Conservation (phyloP, 345 rosid species). For the Linum tenue region DNA sequence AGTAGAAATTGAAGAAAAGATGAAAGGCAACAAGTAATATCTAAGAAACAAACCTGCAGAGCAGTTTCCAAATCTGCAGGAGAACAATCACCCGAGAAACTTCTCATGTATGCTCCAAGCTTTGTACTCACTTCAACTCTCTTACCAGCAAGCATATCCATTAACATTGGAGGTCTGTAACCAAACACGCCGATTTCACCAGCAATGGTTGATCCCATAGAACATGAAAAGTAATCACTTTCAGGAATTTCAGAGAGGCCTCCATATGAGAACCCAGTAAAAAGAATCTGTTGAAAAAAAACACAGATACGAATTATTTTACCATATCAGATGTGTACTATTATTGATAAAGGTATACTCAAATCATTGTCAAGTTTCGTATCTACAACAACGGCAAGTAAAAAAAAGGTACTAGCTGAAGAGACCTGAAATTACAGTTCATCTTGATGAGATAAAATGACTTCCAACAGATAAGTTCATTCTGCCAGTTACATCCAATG, state of each 20-base stretch:
- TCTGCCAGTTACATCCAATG: too few relatives aligned
- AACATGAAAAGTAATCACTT: conserved; percentile 66
- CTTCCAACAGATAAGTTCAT: too few relatives aligned
- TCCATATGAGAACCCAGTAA: conserved; percentile 90
- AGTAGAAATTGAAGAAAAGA: not conserved
- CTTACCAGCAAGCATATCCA: conserved; percentile 96
- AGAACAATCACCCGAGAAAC: conserved; percentile 81
- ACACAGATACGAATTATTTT: not conserved
- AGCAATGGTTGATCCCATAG: conserved; percentile 83
- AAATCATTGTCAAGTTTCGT: not conserved
- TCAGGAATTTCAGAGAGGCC: conserved; percentile 86
- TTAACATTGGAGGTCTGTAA: conserved; percentile 65
- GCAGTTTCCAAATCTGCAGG: conserved; percentile 88
- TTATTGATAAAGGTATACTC: not conserved
- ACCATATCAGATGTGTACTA: not conserved
- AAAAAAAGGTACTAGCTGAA: too few relatives aligned
- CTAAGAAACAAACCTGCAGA: conserved; percentile 59
- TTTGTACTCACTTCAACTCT: conserved; percentile 80
- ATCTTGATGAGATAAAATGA: too few relatives aligned
- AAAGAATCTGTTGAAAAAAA: conserved; percentile 54
- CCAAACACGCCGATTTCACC: conserved; percentile 91
- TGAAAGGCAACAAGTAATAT: not conserved
- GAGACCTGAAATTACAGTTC: too few relatives aligned
- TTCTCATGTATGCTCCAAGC: conserved; percentile 73
- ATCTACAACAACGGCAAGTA: too few relatives aligned